A percentile compares a stretch with the other conserved stretches of the same genome.
These are phyloP conservation scores for Alternaria solani DNA, from an alignment of 2,329 filamentous ascomycete species.

Conservation along the genomic window DNA sequence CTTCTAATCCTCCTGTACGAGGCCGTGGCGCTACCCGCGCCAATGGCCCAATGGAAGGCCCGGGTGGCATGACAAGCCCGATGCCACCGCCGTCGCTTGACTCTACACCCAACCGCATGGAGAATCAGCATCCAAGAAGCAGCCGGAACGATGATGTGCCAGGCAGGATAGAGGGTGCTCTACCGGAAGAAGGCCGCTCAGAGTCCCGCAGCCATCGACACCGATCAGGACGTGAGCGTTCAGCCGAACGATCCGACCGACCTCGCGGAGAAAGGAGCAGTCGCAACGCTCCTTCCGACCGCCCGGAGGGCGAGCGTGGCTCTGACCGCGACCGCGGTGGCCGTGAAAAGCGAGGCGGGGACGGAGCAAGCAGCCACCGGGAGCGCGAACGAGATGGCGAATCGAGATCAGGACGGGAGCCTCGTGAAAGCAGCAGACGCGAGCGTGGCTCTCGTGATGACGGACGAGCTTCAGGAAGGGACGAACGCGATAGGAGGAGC, in stretches of 20 bases:
- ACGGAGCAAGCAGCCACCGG: conserved; percentile 31
- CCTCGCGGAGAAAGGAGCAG: conserved; percentile 38
- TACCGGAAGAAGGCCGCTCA: conserved; percentile 35
- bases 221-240: conserved; percentile 38
- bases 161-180: conserved; percentile 26
- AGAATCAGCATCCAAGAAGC: conserved; percentile 32
- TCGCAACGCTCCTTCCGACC: conserved; percentile 29
- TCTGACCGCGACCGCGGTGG: conserved; percentile 38
- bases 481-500: conserved; percentile 36
- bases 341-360: conserved; percentile 38
- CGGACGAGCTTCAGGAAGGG: conserved; percentile 30
- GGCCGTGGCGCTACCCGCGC: conserved; percentile 43
- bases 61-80: conserved; percentile 26
- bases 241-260: conserved; percentile 35
- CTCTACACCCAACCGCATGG: conserved; percentile 34
- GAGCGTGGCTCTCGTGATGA: conserved; percentile 37
- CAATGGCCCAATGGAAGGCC: conserved; percentile 29
- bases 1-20: conserved; percentile 38
- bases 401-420: conserved; percentile 20
- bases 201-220: conserved; percentile 43
- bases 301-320: conserved; percentile 33
- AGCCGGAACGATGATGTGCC: conserved; percentile 29
- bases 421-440: conserved; percentile 32
- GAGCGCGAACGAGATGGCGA: conserved; percentile 30
- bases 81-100: conserved; percentile 38